These are phyloP conservation scores for Fusarium coffeatum DNA, from an alignment of 2,329 filamentous ascomycete species.

Conservation along the genomic window DNA sequence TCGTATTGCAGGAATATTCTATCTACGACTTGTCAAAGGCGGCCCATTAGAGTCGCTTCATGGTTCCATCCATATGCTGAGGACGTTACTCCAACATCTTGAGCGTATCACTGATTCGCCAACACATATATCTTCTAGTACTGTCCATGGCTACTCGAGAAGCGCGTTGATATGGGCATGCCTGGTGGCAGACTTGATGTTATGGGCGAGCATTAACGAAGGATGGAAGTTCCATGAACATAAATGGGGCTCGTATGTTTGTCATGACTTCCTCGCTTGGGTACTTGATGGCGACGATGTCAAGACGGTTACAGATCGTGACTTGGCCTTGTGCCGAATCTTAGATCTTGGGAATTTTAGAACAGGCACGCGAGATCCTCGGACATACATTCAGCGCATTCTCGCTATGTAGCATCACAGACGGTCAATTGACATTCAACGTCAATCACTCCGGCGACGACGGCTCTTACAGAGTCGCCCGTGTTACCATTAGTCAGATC, in stretches of 20 bases:
- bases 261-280: background rate
- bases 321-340: background rate
- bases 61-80: background rate
- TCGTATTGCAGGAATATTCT: background rate
- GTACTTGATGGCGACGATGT: background rate
- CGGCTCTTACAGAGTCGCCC: no score
- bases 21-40: background rate
- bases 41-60: background rate
- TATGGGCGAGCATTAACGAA: background rate
- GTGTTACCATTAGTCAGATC: background rate
- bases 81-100: background rate
- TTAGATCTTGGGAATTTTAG: background rate
- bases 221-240: background rate
- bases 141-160: background rate
- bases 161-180: background rate
- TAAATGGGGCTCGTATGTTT: background rate
- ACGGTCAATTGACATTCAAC: background rate
- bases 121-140: fast-evolving
- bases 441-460: background rate
- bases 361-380: background rate
- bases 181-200: background rate
- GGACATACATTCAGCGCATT: background rate
- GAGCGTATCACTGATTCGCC: background rate
- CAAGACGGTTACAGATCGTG: background rate
- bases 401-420: background rate